Conservation (phyloP, 495 filamentous ascomycete genomes). For the Astrothelium macrocarpum region DNA sequence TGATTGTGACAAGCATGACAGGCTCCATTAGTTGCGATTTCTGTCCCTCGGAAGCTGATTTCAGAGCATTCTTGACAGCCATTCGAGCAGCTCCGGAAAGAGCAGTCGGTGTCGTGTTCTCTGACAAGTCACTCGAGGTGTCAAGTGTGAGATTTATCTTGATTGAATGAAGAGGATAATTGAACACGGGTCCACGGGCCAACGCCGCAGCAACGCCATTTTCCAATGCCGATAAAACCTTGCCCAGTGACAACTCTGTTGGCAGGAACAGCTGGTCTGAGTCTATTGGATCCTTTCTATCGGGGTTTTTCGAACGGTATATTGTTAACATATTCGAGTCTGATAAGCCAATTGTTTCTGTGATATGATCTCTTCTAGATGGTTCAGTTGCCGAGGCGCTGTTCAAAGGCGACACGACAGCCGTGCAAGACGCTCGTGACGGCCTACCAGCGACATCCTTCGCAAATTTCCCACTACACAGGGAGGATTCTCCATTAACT, state of each 20-base stretch:
- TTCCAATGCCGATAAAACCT: constrained; percentile 54
- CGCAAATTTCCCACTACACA: constrained; percentile 58
- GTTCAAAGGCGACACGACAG: constrained; percentile 48
- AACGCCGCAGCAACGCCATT: constrained; percentile 80
- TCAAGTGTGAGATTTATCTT: constrained; percentile 61
- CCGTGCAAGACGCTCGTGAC: constrained; percentile 68
- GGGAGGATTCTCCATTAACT: constrained; percentile 42
- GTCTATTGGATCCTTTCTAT: constrained; percentile 15
- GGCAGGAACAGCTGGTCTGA: constrained; percentile 36
- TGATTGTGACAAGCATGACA: constrained; percentile 78
- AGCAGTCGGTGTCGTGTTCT: constrained; percentile 60
- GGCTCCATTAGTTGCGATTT: constrained; percentile 70
- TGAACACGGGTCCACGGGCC: constrained; percentile 68
- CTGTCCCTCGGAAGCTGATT: constrained; percentile 38
- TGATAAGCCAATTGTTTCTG: constrained; percentile 28
- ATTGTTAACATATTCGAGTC: constrained; percentile 32
- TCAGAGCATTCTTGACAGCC: constrained; percentile 58
- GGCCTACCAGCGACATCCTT: constrained; percentile 69
- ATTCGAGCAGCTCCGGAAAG: constrained; percentile 67
- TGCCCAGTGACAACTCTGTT: constrained; percentile 45
- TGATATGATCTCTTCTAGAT: constrained; percentile 42
- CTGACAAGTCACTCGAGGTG: constrained; percentile 52
- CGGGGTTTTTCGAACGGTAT: constrained; percentile 29
- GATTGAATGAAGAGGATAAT: constrained; percentile 63
- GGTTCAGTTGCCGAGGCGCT: constrained; percentile 41